Evolutionary conservation across 1,139 yeast species (phyloP).

Genomic region (Suhomyces coccinellae): DNA sequence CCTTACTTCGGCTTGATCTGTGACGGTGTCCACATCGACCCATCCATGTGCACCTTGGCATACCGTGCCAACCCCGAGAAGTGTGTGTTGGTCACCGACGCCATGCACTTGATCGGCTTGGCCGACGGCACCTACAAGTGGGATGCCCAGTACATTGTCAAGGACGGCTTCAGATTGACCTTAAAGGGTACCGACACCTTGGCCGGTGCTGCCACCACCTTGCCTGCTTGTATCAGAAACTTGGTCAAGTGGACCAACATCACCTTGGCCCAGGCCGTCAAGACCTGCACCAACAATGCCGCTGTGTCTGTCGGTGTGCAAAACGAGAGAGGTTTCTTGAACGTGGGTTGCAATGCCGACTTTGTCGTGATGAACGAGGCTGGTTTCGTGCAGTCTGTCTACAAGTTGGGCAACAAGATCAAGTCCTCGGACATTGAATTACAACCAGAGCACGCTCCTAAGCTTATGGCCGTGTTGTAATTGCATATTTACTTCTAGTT

Average conservation of each 20-base stretch:
- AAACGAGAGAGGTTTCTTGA: conserved; percentile 51
- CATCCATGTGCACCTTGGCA: conserved; percentile 55
- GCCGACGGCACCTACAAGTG: conserved; percentile 53
- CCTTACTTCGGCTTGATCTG: conserved; percentile 62
- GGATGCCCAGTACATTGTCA: conserved; percentile 51
- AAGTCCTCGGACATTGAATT: conserved; percentile 15
- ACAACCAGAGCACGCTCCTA: conserved; percentile 9
- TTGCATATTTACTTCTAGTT: conserved; percentile 7
- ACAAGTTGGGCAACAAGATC: conserved; percentile 49
- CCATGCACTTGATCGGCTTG: conserved; percentile 57
- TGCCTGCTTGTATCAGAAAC: conserved; percentile 56
- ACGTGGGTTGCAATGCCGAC: conserved; percentile 60
- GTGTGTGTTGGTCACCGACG: conserved; percentile 62
- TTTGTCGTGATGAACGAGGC: conserved; percentile 48
- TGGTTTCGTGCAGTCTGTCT: conserved; percentile 52
- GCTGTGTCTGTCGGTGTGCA: conserved; percentile 50
- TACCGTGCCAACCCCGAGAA: conserved; percentile 56
- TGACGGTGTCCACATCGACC: conserved; percentile 66
- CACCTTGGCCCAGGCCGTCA: conserved; percentile 54
- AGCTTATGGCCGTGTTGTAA: conserved; percentile 14
- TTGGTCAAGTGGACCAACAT: conserved; percentile 54
- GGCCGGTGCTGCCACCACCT: conserved; percentile 64
- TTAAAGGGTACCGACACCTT: conserved; percentile 60
- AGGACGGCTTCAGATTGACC: conserved; percentile 49
- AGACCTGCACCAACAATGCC: conserved; percentile 59